Conservation (phyloP, 139 green algal genomes). For the Trebouxia sp. region DNA sequence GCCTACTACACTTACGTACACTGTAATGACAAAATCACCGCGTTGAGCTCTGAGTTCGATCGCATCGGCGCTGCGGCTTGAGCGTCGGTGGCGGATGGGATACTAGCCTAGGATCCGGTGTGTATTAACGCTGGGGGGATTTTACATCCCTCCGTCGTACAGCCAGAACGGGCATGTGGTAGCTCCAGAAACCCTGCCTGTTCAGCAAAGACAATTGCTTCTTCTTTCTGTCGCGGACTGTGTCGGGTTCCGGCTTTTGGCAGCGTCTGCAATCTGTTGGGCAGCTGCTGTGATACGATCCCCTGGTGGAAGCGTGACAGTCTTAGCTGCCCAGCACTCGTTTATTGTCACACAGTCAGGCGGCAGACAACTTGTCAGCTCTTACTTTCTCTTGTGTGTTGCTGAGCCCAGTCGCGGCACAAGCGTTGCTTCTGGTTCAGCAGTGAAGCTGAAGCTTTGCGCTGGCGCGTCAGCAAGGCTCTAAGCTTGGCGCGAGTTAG, state of each 20-base stretch:
- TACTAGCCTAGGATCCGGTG: too few relatives aligned
- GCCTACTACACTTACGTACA: too few relatives aligned
- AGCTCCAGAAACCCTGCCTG: not conserved
- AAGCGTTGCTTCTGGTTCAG: not conserved
- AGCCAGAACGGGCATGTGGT: not conserved
- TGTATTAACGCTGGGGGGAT: too few relatives aligned
- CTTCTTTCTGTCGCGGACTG: not conserved
- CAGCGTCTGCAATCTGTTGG: not conserved
- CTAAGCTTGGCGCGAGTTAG: not conserved
- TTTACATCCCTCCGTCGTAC: too few relatives aligned
- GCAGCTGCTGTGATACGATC: not conserved
- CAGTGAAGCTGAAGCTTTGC: too few relatives aligned
- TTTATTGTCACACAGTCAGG: not conserved
- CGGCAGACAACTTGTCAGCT: not conserved
- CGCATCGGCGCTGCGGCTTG: too few relatives aligned
- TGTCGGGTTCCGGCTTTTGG: not conserved
- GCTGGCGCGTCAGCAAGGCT: not conserved
- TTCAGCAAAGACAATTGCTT: not conserved
- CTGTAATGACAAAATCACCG: too few relatives aligned
- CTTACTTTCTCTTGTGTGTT: not conserved
- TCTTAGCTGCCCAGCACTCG: not conserved
- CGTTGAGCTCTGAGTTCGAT: too few relatives aligned
- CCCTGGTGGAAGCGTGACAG: not conserved
- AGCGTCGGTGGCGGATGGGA: too few relatives aligned
- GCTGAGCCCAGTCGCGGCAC: not conserved